These are phyloP conservation scores for Leishmania amazonensis DNA, from an alignment of 208 protist species.

Conservation along the genomic window DNA sequence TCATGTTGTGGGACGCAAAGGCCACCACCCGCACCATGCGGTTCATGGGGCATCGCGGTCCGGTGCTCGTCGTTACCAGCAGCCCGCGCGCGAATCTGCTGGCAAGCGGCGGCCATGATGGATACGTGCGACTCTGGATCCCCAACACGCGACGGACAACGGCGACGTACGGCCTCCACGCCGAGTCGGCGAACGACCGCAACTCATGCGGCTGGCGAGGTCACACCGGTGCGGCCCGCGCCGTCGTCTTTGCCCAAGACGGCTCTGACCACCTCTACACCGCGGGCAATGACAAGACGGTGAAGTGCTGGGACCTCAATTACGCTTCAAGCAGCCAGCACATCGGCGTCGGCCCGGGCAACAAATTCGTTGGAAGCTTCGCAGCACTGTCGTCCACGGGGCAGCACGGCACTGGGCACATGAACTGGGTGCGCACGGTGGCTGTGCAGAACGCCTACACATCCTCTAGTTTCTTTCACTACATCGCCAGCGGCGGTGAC, in stretches of 20 bases:
- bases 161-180: slow-evolving; percentile 24
- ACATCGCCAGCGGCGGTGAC: slow-evolving; percentile 83
- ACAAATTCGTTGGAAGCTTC: slow-evolving; percentile 60
- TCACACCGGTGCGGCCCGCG: slow-evolving; percentile 73
- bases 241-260: slow-evolving; percentile 69
- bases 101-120: slow-evolving; percentile 80
- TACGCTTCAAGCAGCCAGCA: slow-evolving; percentile 17
- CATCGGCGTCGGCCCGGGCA: slow-evolving; percentile 16
- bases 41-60: slow-evolving; percentile 73
- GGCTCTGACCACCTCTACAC: slow-evolving; percentile 71
- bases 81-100: slow-evolving; percentile 59
- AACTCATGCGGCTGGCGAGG: slow-evolving; percentile 40
- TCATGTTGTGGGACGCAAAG: slow-evolving; percentile 88
- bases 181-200: slow-evolving; percentile 2
- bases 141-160: slow-evolving; percentile 48
- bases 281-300: slow-evolving; percentile 80
- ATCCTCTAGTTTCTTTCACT: slow-evolving; percentile 31
- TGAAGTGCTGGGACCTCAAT: slow-evolving; percentile 84
- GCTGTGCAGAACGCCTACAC: slow-evolving; percentile 47
- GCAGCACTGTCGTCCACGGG: slow-evolving; percentile 10
- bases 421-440: slow-evolving; percentile 81
- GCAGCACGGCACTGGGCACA: slow-evolving; percentile 46
- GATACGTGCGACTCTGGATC: slow-evolving; percentile 84
- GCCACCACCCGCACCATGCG: slow-evolving; percentile 76
- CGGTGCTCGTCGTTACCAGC: slow-evolving; percentile 64